These are phyloP conservation scores for Mycena amicta DNA, from an alignment of 768 basidiomycete species.

Conservation along the genomic window DNA sequence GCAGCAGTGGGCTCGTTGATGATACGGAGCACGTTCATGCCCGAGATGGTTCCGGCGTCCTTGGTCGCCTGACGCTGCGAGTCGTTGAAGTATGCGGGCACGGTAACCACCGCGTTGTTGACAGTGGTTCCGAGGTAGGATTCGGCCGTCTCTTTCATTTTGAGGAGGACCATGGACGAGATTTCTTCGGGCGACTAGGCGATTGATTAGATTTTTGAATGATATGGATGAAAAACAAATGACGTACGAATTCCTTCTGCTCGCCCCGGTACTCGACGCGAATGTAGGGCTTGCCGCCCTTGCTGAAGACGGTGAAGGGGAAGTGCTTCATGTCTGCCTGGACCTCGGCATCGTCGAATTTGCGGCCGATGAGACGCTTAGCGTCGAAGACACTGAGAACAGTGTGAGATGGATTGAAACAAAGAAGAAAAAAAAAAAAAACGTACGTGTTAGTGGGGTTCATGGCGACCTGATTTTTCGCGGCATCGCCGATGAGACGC, in stretches of 20 bases:
- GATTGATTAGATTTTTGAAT: conserved; percentile 33
- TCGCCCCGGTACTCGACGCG: conserved; percentile 92
- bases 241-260: conserved; percentile 86
- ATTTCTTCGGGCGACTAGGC: conserved; percentile 91
- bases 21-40: conserved; percentile 95
- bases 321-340: conserved; percentile 82
- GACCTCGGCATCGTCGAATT: conserved; percentile 84
- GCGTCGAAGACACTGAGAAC: conserved; percentile 19
- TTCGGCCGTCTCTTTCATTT: conserved; percentile 99
- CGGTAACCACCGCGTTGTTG: conserved; percentile 92
- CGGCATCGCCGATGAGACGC: conserved; percentile 98
- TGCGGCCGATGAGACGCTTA: conserved; percentile 33
- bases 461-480: conserved; percentile 98
- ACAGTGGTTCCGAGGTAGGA: conserved; percentile 87
- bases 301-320: conserved; percentile 90
- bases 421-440: conserved; percentile 16
- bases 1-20: conserved; percentile 99
- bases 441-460: conserved; percentile 61
- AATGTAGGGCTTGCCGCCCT: conserved; percentile 86
- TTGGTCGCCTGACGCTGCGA: conserved; percentile 98
- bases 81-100: conserved; percentile 99
- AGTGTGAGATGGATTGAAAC: conserved; percentile 14
- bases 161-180: conserved; percentile 94
- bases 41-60: conserved; percentile 93
- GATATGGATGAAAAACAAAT: conserved; percentile 2